Base-by-base conservation (phyloP, 164 flowering plant species). In the Magnolia changhungtana region DNA sequence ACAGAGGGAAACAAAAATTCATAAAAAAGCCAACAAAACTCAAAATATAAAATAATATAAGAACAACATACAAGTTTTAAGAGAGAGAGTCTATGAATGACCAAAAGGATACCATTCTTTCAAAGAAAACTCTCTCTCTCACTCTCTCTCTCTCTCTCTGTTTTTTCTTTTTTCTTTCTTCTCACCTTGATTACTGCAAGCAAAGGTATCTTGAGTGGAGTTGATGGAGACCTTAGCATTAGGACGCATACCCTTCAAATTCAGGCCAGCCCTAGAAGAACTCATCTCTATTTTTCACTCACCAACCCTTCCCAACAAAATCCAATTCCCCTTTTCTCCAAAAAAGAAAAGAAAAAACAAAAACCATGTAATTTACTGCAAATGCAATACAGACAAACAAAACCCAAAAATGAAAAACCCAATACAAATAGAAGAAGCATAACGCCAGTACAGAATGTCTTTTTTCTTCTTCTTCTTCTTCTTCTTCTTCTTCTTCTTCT, bases 251-350 rank as follows among this genome's bases (percentile, higher is more conserved):
- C 75, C 78, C 69, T 74, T 70, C 75, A 77, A 71, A 19, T 77
- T 74, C 77, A 77, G 21, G 10, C 74, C 74, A 45, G 75, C 77
- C 5, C 27, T 72, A 67, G 31, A 70, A 1, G 79, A 74, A 77
- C 79, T 74, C 82, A 76, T 77, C 31, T 78, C 80, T 69, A 21
- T 49, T 72, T 45, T 51, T 50, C 23, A 23, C 75, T 67, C 75
- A 11, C 27, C 76, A n/a, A 63, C 37, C 76, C 68, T 61, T 49
- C 61, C 31, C 37, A 31, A 31, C 31, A 31, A 31, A 31, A 31
- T 1, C 37, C 37, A 31, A 31, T 31, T 31, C 37, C 4, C 37
- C 37, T 31, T 31, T 31, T 31, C 37, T 31, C 37, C 37, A 31
- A 31, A 31, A 31, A 31, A 31, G 37, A 31, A 31, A 4, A 31